Conservation (phyloP, 345 rosid species). For the Luvunga scandens region DNA sequence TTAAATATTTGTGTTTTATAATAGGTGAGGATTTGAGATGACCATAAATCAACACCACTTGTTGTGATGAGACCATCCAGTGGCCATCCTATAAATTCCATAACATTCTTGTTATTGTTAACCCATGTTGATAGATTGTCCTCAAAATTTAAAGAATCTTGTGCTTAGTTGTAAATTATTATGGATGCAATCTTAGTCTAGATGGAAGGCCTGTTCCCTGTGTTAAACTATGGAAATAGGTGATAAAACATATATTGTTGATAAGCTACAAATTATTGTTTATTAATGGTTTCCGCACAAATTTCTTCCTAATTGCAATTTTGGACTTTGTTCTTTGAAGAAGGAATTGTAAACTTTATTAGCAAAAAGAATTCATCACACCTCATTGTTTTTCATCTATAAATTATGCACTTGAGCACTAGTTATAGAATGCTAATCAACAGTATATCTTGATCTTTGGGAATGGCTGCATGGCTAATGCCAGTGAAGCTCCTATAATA, state of each 20-base stretch:
- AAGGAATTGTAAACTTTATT: not conserved
- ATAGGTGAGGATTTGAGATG: constrained; percentile 77
- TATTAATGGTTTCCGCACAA: not conserved
- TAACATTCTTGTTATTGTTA: constrained; percentile 55
- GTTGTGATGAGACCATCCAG: constrained; percentile 58
- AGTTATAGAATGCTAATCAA: constrained; percentile 12
- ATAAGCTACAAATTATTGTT: not conserved
- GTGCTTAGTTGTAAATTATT: too few species aligned
- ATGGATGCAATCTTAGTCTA: constrained; percentile 49
- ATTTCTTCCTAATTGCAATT: not conserved
- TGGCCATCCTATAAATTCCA: constrained; percentile 58
- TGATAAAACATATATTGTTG: constrained; percentile 22
- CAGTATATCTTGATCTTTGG: constrained; percentile 29
- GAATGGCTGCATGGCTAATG: constrained; percentile 96
- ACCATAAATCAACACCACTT: constrained; percentile 53
- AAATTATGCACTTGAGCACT: not conserved
- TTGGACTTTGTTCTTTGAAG: not conserved
- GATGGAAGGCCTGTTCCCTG: constrained; percentile 85
- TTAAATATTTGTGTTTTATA: constrained; percentile 6
- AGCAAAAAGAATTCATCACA: not conserved
- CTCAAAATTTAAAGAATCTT: too few species aligned
- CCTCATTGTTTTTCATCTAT: not conserved
- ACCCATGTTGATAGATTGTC: too few species aligned
- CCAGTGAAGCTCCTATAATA: constrained; percentile 87
- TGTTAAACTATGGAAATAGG: constrained; percentile 98